Evolutionary conservation across 2,329 filamentous ascomycete species (phyloP), one percentile per base, ranked within the genome.

Genomic region (Stagonosporopsis tanaceti): DNA sequence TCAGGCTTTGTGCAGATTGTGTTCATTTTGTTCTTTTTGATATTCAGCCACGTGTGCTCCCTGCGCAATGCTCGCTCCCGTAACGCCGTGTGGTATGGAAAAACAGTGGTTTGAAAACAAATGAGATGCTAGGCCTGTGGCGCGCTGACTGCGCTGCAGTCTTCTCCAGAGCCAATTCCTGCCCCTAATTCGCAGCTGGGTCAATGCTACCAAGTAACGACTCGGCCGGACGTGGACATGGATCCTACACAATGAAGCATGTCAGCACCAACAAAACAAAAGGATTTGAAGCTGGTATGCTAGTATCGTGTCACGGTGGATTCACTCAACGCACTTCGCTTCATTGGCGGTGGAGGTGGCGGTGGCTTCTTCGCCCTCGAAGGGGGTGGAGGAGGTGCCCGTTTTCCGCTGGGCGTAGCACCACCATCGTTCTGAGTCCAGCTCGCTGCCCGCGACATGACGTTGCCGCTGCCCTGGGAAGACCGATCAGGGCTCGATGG

Each of bases 341-440:
- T 89, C 77, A 87, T 83, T 22, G 87, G 87, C 11, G 85, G 85
- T 22, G 86, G 87, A 35, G 85, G 85, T 58, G 87, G 86, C 22
- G 85, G 83, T 12, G 87, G 86, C 74, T 89, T 89, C 80, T 89
- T 90, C 34, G 84, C 77, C 68, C 87, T 78, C 22, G 83, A 84
- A 24, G 87, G 87, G 20, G 87, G 87, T 44, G 86, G 84, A 20
- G 74, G 74, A 38, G 74, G 72, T 41, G 81, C 82, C 74, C 85
- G 87, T 72, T 83, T 84, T 53, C 68, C 75, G 44, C 61, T 65
- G 14, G 50, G 40, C 9, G 56, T 30, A 8, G 57, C 58, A 50
- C 62, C 66, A 50, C 64, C 59, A 6, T 70, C 73, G 22, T 65
- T 61, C 15, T 77, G 77, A 17, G 78, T 79, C 66, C 81, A 81